Conservation (phyloP, 1,284 basidiomycete genomes). For the Cryptococcus sp. region DNA sequence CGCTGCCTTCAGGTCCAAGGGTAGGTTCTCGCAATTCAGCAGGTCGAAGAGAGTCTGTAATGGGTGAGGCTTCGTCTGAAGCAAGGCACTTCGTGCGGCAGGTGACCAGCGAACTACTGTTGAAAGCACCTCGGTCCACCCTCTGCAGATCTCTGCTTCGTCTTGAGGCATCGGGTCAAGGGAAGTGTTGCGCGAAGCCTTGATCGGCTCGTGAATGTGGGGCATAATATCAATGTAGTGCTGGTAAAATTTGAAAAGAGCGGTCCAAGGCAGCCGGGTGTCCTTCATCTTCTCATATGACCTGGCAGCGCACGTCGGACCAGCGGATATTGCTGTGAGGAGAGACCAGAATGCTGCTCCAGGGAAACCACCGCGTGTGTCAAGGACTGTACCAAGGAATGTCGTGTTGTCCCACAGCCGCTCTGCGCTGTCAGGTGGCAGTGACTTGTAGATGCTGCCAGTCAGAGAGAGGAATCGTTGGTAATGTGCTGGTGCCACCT, state of each 20-base stretch:
- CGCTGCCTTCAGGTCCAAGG: conserved; percentile 84
- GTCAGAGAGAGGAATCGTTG: conserved; percentile 81
- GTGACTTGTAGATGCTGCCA: conserved; percentile 72
- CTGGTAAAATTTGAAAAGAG: conserved; percentile 44
- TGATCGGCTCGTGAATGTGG: conserved; percentile 42
- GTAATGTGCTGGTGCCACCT: conserved; percentile 63
- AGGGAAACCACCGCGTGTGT: conserved; percentile 70
- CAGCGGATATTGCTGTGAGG: conserved; percentile 79
- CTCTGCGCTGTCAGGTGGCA: conserved; percentile 73
- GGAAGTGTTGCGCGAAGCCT: conserved; percentile 26
- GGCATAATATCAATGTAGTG: conserved; percentile 47
- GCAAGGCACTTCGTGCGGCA: conserved; percentile 43
- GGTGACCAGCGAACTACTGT: conserved; percentile 75
- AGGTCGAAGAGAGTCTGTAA: conserved; percentile 76
- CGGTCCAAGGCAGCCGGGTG: conserved; percentile 36
- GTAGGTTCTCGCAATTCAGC: conserved; percentile 75
- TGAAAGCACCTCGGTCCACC: conserved; percentile 62
- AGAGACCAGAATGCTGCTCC: conserved; percentile 82
- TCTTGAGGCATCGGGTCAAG: conserved; percentile 38
- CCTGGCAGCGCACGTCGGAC: conserved; percentile 68
- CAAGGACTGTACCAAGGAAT: conserved; percentile 84
- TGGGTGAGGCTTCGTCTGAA: conserved; percentile 75
- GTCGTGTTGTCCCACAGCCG: conserved; percentile 78
- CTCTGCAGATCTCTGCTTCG: conserved; percentile 35
- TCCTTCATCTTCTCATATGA: conserved; percentile 46